Evolutionary conservation across 148 eudicot genomes (phyloP).

Genomic region (Rhododendron mucronatum): DNA sequence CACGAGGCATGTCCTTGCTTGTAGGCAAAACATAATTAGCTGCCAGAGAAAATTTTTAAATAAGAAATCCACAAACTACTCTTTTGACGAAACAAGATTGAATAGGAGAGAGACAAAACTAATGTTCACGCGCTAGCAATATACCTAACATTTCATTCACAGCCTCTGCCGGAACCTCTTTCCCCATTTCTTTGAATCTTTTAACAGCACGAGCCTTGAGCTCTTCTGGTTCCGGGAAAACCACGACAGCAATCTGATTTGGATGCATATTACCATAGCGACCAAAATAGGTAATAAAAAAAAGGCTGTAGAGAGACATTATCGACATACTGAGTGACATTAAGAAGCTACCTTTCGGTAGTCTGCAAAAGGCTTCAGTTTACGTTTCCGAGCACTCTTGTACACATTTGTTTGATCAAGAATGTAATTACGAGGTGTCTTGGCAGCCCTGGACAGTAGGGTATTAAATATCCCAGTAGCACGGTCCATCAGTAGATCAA

Average conservation of each 20-base stretch:
- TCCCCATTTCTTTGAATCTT: constrained; percentile 59
- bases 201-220: constrained; percentile 39
- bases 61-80: neutral
- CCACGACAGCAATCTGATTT: constrained; percentile 58
- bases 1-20: constrained; percentile 51
- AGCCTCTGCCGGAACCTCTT: constrained; percentile 55
- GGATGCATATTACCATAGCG: neutral
- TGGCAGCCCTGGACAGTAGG: constrained; percentile 56
- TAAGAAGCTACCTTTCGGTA: constrained; percentile 35
- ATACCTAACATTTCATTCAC: constrained; percentile 60
- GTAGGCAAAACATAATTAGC: constrained; percentile 57
- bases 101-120: neutral
- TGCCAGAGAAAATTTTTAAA: constrained; percentile 20
- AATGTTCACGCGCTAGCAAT: neutral
- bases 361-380: constrained; percentile 51
- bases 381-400: constrained; percentile 60
- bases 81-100: neutral
- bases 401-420: constrained; percentile 69
- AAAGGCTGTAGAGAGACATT: neutral
- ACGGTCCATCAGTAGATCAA: constrained; percentile 50
- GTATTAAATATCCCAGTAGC: constrained; percentile 58
- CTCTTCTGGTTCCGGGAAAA: constrained; percentile 51
- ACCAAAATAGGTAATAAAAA: neutral
- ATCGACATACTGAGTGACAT: neutral
- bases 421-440: constrained; percentile 49